Conservation (phyloP, 1,284 basidiomycete species). For the Boletus holoroseus region DNA sequence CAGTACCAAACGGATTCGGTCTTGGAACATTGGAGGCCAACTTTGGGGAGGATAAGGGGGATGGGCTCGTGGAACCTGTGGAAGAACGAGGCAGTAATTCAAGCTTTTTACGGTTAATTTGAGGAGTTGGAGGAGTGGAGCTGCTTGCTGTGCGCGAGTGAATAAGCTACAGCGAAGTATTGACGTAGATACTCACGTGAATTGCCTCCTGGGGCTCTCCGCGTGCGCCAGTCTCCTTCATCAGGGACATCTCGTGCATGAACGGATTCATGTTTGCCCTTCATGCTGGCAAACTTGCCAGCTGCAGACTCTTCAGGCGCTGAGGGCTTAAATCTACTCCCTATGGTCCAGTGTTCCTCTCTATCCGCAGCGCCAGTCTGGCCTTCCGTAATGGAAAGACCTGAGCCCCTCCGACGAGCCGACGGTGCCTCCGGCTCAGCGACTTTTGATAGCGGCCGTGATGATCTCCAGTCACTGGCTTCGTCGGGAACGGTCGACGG, state of each 20-base stretch:
- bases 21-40: constrained; percentile 43
- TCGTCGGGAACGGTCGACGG: constrained; percentile 49
- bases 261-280: constrained; percentile 48
- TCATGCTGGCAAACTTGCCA: constrained; percentile 47
- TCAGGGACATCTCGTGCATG: constrained; percentile 47
- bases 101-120: constrained; percentile 70
- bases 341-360: constrained; percentile 71
- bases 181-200: constrained; percentile 48
- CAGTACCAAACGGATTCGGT: constrained; percentile 82
- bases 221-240: constrained; percentile 59
- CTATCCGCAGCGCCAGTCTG: constrained; percentile 59
- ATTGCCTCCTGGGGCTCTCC: constrained; percentile 43
- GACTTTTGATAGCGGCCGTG: constrained; percentile 41
- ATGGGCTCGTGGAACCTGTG: constrained; percentile 54
- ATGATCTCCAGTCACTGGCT: constrained; percentile 67
- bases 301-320: constrained; percentile 38
- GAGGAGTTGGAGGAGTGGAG: constrained; percentile 77
- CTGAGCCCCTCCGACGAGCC: constrained; percentile 51
- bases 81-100: constrained; percentile 77
- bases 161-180: constrained; percentile 9
- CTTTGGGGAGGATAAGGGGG: constrained; percentile 72
- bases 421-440: constrained; percentile 45
- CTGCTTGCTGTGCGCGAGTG: constrained; percentile 45
- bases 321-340: constrained; percentile 63
- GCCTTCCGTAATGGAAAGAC: constrained; percentile 48